Evolutionary conservation across 2,329 filamentous ascomycete genomes (phyloP), one percentile per base, ranked within the genome.

Genomic region (Trichoderma arundinaceum): DNA sequence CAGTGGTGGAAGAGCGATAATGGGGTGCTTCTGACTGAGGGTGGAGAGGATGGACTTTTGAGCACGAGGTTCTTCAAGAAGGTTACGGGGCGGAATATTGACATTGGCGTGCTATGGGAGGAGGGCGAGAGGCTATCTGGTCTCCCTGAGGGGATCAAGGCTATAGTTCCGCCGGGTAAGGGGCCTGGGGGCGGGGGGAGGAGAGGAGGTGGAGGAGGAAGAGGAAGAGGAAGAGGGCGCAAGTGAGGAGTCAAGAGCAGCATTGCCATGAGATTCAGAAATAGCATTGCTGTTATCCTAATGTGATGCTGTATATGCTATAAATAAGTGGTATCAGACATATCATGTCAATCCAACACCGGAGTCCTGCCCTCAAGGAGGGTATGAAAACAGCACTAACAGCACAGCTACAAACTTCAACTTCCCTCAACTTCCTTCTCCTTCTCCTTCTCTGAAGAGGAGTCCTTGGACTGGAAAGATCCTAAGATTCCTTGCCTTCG

Each of bases 1-100:
- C 82, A 83, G 73, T 96, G 94, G 85, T 96, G 91, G 88, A 76
- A 87, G 68, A 92, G 90, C 74, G 90, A 91, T 71, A 94, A 94
- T 73, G 90, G 87, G 1, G 91, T 94, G 8, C 83, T 94, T 68
- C 78, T 94, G 69, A 89, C 86, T 2, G 86, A 87, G 71, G 87
- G 79, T 60, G 80, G 78, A 66, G 85, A 78, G 53, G 78, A 86
- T 4, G 91, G 89, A 1, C 60, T 91, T 7, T 80, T 96, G 69
- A 84, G 87, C 35, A 76, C 85, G 19, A 82, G 84, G 71, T 92
- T 89, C 73, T 94, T 96, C 73, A 85, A 85, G 78, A 84, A 86
- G 73, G 93, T 94, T 1, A 85, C 86, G 69, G 89, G 87, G 0
- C 79, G 89, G 67, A 84, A 78, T 66, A 78, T 80, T 64, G 85